phyloP scores from a whole-genome alignment of 805 yeast genomes.

The Priceomyces fermenticarens region DNA sequence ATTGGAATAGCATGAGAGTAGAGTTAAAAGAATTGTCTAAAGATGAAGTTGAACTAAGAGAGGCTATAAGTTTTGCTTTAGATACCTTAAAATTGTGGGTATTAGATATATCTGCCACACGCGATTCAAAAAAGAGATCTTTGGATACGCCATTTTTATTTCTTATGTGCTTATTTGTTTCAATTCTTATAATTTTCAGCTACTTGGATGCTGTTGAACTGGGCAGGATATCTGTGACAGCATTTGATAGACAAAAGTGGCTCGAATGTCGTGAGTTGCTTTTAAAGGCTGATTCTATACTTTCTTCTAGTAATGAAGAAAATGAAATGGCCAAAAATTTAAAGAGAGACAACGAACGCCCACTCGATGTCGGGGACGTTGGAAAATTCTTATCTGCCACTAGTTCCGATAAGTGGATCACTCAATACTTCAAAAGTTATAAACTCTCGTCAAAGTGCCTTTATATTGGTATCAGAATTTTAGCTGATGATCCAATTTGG shows the following conservation, averaged over 20 bases:
- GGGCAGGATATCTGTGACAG: slow-evolving; percentile 24
- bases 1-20: slow-evolving; percentile 65
- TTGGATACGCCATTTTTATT: slow-evolving; percentile 75
- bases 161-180: slow-evolving; percentile 64
- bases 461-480: slow-evolving; percentile 68
- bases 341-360: slow-evolving; percentile 39
- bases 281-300: slow-evolving; percentile 56
- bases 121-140: slow-evolving; percentile 64
- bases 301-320: slow-evolving; percentile 51
- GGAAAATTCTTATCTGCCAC: slow-evolving; percentile 48
- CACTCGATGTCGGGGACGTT: slow-evolving; percentile 23
- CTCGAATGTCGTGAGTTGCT: slow-evolving; percentile 58
- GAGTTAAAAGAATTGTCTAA: slow-evolving; percentile 44
- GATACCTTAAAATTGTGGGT: slow-evolving; percentile 69
- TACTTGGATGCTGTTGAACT: slow-evolving; percentile 55
- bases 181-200: slow-evolving; percentile 61
- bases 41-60: slow-evolving; percentile 64
- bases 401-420: slow-evolving; percentile 36
- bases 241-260: slow-evolving; percentile 59
- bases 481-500: slow-evolving; percentile 88
- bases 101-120: slow-evolving; percentile 61
- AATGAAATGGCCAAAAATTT: slow-evolving; percentile 56
- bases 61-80: slow-evolving; percentile 55
- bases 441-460: slow-evolving; percentile 55
- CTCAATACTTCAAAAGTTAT: slow-evolving; percentile 45